Base-by-base conservation (phyloP, 768 basidiomycete genomes). In the Pholiota molesta region DNA sequence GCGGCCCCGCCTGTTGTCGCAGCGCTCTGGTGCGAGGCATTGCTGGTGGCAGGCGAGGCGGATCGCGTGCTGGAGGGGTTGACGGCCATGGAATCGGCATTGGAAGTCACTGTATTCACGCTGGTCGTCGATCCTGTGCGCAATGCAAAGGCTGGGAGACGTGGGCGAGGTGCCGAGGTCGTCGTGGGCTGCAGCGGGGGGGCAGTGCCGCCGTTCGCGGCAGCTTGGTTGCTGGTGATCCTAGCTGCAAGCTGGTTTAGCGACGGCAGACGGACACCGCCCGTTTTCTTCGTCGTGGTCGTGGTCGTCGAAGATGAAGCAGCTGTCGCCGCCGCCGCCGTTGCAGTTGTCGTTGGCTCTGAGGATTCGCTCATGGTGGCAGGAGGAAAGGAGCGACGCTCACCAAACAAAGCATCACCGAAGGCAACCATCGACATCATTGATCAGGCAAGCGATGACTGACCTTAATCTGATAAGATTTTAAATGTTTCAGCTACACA, bases 211-310 rank as follows among this genome's bases (percentile, higher is more conserved):
- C 71, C 69, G 31, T 71, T 73, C 51, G 73, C 69, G 44, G 71
- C 65, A 19, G 71, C 64, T 28, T 69, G 67, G 53, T 77, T 85
- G 55, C 81, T 75, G 67, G 80, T 85, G 72, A 92, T 90, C 53
- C 90, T 86, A 5, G 91, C 91, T 2, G 90, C 92, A 58, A 94
- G 86, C 73, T 92, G 90, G 76, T 91, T 90, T 16, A 94, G 81
- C 7, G 92, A 92, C 0, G 91, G 91, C 17, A 87, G 78, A 26
- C 90, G 85, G 28, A 62, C 69, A 51, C 75, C 67, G 21, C 66
- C 55, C 2, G 61, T 40, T 59, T 70, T 68, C 66, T 71, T 71
- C 2, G 66, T 47, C 26, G 26, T 26, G 2, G 26, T 26, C 2
- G 26, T 26, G 35, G 65, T 44, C 13, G 62, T 26, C 21, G 66